Evolutionary conservation across 495 filamentous ascomycete species (phyloP).

Genomic region (Zalerion maritima): DNA sequence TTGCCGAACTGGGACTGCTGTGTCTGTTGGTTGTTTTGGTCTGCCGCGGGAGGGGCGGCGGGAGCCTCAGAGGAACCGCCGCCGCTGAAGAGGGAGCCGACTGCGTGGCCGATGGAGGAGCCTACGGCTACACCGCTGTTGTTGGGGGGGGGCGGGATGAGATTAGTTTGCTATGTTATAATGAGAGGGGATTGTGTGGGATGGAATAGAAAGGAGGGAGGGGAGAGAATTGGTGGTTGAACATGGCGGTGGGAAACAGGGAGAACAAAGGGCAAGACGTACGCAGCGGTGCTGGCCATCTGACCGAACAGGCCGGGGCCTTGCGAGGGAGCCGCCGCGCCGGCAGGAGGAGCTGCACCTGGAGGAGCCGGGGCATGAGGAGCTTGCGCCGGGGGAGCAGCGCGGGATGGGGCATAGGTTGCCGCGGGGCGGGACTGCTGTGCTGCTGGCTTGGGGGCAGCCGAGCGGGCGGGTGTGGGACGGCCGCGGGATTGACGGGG

Average conservation of each 20-base stretch:
- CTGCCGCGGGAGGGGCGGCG: constrained; percentile 29
- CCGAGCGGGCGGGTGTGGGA: constrained; percentile 44
- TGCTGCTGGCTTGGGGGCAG: constrained; percentile 40
- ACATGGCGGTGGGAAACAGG: neutral
- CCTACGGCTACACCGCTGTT: constrained; percentile 89
- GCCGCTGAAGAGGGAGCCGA: constrained; percentile 69
- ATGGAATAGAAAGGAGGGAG: constrained; percentile 5
- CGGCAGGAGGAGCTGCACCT: constrained; percentile 24
- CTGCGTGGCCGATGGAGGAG: constrained; percentile 84
- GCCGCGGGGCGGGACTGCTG: constrained; percentile 49
- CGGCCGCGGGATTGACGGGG: constrained; percentile 68
- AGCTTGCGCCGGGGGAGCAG: constrained; percentile 26
- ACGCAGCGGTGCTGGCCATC: constrained; percentile 81
- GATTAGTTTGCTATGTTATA: constrained; percentile 1
- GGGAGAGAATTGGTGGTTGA: constrained; percentile 1
- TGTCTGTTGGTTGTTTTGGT: constrained; percentile 17
- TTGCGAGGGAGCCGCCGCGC: constrained; percentile 31
- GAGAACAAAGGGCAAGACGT: constrained; percentile 20
- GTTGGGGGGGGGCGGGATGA: constrained; percentile 3
- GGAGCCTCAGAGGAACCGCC: constrained; percentile 47
- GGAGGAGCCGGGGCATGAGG: constrained; percentile 30
- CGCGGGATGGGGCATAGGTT: constrained; percentile 47
- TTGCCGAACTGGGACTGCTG: constrained; percentile 41
- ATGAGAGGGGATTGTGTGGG: neutral
- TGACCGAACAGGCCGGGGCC: constrained; percentile 67